Percentiles rank a stretch among this genome's conserved stretches.
Evolutionary conservation across 805 yeast species (phyloP).

Genomic region (Debaryomyces maramus): DNA sequence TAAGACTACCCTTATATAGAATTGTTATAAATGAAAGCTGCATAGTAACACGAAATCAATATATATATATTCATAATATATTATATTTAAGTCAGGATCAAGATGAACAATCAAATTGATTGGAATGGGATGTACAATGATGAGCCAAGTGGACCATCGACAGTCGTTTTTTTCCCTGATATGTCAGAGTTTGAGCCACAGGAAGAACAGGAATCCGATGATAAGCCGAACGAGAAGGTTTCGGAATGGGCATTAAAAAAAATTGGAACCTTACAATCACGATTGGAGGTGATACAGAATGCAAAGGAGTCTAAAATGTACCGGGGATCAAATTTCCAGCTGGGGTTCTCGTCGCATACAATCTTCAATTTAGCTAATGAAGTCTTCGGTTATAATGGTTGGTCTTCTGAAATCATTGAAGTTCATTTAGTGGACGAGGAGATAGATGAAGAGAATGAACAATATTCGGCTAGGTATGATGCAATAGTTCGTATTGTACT

Average conservation of each 20-base stretch:
- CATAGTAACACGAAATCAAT: no score
- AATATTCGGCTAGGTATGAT: constrained; percentile 22
- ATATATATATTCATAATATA: no score
- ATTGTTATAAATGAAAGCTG: no score
- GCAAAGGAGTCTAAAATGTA: constrained; percentile 13
- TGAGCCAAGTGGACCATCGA: constrained; percentile 6
- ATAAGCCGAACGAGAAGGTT: constrained; percentile 19
- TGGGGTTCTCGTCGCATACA: constrained; percentile 14
- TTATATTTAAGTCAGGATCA: no score
- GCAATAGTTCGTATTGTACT: constrained; percentile 38
- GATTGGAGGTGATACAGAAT: constrained; percentile 40
- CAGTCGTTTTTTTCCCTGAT: constrained; percentile 24
- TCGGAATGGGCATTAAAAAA: constrained; percentile 48
- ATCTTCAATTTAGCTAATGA: constrained; percentile 48
- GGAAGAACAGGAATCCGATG: constrained; percentile 5
- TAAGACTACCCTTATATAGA: no score
- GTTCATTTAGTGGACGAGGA: constrained; percentile 17
- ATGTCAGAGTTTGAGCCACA: constrained; percentile 17
- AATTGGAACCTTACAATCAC: constrained; percentile 50
- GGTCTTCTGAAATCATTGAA: constrained; percentile 47
- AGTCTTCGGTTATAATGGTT: constrained; percentile 57
- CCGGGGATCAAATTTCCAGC: constrained; percentile 7
- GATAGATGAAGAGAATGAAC: constrained; percentile 20
- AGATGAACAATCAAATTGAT: constrained; percentile 1
- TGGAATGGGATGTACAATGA: neutral